Evolutionary conservation across 2,329 filamentous ascomycete genomes (phyloP).

Genomic region (Trichoderma atrobrunneum): DNA sequence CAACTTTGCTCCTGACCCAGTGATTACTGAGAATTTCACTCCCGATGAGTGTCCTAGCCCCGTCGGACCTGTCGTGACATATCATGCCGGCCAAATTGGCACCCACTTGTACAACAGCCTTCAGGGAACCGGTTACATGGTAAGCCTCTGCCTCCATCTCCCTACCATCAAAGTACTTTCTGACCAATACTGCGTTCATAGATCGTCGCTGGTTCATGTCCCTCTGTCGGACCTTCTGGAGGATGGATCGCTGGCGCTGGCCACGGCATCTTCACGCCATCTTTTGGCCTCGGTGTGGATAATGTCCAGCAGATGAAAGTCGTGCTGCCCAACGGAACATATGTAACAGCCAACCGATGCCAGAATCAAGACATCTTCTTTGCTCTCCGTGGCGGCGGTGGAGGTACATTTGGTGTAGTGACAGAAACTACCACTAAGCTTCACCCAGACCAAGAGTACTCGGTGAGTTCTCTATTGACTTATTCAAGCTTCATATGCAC

Average conservation of each 20-base stretch:
- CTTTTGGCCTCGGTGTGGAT: conserved; percentile 43
- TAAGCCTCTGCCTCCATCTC: not conserved
- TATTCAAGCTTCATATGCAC: no score
- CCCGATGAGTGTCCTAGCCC: not conserved
- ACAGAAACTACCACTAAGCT: conserved; percentile 35
- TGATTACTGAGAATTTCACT: conserved; percentile 10
- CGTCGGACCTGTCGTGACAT: not conserved
- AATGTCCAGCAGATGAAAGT: conserved; percentile 30
- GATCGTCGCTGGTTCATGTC: conserved; percentile 7
- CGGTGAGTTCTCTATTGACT: not conserved
- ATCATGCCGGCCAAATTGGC: not conserved
- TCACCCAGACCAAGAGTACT: not conserved
- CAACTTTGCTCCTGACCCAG: conserved; percentile 5
- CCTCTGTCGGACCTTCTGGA: conserved; percentile 29
- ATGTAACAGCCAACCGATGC: conserved; percentile 40
- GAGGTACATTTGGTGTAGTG: conserved; percentile 43
- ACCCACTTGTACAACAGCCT: not conserved
- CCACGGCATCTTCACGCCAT: conserved; percentile 45
- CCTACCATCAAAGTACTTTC: not conserved
- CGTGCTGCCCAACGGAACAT: conserved; percentile 44
- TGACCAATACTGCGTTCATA: not conserved
- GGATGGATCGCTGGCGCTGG: conserved; percentile 42
- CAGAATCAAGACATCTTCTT: conserved; percentile 48
- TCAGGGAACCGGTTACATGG: not conserved
- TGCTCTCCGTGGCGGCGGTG: conserved; percentile 47